These are phyloP conservation scores for Eurotiales sp. DNA, from an alignment of 2,329 filamentous ascomycete genomes.

Conservation along the genomic window DNA sequence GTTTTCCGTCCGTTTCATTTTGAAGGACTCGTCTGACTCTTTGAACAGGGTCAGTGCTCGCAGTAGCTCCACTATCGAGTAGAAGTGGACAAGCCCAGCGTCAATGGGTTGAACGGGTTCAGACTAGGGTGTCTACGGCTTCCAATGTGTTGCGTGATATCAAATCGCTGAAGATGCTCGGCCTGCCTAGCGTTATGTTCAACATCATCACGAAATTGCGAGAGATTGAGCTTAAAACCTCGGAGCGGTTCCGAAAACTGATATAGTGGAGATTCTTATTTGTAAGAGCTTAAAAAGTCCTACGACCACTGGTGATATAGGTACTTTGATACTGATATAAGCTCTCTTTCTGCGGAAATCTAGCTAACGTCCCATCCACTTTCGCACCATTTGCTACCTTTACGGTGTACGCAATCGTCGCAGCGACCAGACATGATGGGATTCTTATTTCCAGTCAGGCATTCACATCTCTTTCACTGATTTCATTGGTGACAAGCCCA, in stretches of 20 bases:
- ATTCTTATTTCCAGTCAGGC: no score
- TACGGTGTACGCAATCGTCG: not conserved
- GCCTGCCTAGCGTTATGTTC: constrained; percentile 22
- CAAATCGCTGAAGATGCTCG: constrained; percentile 44
- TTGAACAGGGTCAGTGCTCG: no score
- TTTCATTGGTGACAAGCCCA: not conserved
- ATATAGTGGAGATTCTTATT: no score
- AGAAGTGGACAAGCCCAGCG: no score
- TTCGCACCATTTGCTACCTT: not conserved
- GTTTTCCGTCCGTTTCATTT: constrained; percentile 1
- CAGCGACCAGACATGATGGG: not conserved
- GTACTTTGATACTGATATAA: no score
- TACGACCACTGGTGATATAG: no score
- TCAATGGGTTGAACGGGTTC: constrained; percentile 41
- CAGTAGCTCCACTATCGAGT: constrained; percentile 23
- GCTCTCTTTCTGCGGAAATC: no score
- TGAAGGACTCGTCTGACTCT: no score
- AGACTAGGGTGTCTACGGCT: constrained; percentile 39
- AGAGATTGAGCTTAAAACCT: not conserved
- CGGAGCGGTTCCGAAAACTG: not conserved
- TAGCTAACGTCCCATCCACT: not conserved
- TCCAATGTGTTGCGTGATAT: constrained; percentile 40
- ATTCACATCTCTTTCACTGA: not conserved
- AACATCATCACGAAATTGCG: not conserved
- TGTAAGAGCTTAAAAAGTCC: no score